These are phyloP conservation scores for Phialophora verrucosa DNA, from an alignment of 2,329 filamentous ascomycete species.

Conservation along the genomic window DNA sequence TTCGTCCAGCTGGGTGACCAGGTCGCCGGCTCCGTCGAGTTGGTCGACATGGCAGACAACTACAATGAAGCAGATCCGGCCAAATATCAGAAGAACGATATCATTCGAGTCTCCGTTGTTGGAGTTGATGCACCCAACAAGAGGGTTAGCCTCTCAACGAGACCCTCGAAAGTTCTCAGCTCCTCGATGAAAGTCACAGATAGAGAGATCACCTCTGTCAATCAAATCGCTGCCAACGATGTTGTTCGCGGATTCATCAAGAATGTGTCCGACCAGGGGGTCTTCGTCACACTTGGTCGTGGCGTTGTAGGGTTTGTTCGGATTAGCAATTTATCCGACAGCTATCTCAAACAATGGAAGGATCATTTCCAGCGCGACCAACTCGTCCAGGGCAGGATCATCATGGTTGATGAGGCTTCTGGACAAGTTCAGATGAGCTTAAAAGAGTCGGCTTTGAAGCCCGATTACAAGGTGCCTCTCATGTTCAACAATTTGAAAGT, in stretches of 20 bases:
- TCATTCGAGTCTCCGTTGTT: slow-evolving; percentile 84
- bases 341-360: slow-evolving; percentile 95
- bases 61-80: slow-evolving; percentile 79
- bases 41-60: slow-evolving; percentile 85
- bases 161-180: slow-evolving; percentile 87
- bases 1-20: slow-evolving; percentile 83
- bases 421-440: slow-evolving; percentile 83
- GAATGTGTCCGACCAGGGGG: slow-evolving; percentile 83
- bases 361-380: slow-evolving; percentile 85
- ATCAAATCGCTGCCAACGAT: slow-evolving; percentile 77
- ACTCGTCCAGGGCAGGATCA: slow-evolving; percentile 84
- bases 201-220: slow-evolving; percentile 72
- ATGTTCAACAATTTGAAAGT: slow-evolving; percentile 76
- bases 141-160: slow-evolving; percentile 77
- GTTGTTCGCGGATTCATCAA: slow-evolving; percentile 90
- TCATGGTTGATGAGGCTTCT: slow-evolving; percentile 69
- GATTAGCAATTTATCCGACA: slow-evolving; percentile 86
- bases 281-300: slow-evolving; percentile 84
- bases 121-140: slow-evolving; percentile 84
- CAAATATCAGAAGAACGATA: slow-evolving; percentile 79
- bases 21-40: slow-evolving; percentile 77
- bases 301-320: slow-evolving; percentile 81
- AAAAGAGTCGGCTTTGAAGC: slow-evolving; percentile 82
- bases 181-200: slow-evolving; percentile 82
- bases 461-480: slow-evolving; percentile 75